A percentile compares a stretch with the other conserved stretches of the same genome.
phyloP scores from a whole-genome alignment of 2,329 filamentous ascomycete species.

The Epichloe elymi region DNA sequence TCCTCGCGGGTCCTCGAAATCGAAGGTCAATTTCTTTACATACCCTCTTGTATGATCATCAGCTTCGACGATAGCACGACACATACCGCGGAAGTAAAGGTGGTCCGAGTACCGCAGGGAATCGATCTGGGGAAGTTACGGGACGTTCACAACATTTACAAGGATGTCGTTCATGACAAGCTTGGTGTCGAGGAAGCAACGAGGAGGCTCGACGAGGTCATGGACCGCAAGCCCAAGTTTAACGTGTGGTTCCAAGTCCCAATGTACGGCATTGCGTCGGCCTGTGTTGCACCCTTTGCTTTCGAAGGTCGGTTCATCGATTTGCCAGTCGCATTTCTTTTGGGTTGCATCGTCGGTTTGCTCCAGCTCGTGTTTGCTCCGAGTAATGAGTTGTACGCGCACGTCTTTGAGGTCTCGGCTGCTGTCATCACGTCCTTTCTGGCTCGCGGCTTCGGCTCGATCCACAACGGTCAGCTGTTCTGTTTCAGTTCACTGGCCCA shows the following conservation, averaged over 20 bases:
- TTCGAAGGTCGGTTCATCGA: slow-evolving; percentile 68
- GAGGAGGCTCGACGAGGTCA: slow-evolving; percentile 42
- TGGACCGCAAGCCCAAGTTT: slow-evolving; percentile 32
- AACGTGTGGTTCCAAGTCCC: slow-evolving; percentile 43
- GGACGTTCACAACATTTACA: slow-evolving; percentile 67
- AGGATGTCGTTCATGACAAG: slow-evolving; percentile 69
- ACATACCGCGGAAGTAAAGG: slow-evolving; percentile 68
- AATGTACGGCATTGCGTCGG: slow-evolving; percentile 64
- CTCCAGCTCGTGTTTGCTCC: slow-evolving; percentile 65
- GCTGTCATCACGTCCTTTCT: slow-evolving; percentile 55
- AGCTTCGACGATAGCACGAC: slow-evolving; percentile 67
- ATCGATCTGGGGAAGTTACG: slow-evolving; percentile 62
- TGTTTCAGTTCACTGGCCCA: slow-evolving; percentile 62
- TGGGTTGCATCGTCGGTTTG: slow-evolving; percentile 61
- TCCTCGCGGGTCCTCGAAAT: slow-evolving; percentile 80
- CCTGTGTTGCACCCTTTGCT: slow-evolving; percentile 65
- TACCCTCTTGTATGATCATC: slow-evolving; percentile 88
- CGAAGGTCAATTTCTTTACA: slow-evolving; percentile 78
- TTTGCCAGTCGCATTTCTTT: slow-evolving; percentile 60
- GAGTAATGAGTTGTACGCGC: slow-evolving; percentile 54
- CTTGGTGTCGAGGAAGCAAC: slow-evolving; percentile 60
- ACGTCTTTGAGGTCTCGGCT: slow-evolving; percentile 39
- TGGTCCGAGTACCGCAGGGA: slow-evolving; percentile 55
- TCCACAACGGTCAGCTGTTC: slow-evolving; percentile 43
- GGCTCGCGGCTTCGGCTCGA: slow-evolving; percentile 55